Percentiles rank a stretch among this genome's conserved stretches.
These are phyloP conservation scores for Rhodotorula taiwanensis DNA, from an alignment of 768 basidiomycete genomes.

Conservation along the genomic window DNA sequence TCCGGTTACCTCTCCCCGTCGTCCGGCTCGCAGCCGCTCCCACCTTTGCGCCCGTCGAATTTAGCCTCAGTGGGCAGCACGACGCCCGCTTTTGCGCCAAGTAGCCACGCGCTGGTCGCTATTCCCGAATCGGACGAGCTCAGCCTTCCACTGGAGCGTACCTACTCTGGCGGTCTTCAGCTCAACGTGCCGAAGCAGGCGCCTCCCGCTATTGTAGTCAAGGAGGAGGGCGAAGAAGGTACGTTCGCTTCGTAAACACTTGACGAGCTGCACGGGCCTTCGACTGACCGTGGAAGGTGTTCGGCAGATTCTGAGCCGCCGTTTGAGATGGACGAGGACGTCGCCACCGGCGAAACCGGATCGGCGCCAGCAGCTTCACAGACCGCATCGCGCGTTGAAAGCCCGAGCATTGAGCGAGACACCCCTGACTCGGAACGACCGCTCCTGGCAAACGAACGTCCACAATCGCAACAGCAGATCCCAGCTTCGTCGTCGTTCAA, in stretches of 20 bases:
- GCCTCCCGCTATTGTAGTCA: too few species aligned
- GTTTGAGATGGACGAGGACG: slow-evolving; percentile 37
- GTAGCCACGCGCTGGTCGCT: slow-evolving; percentile 14
- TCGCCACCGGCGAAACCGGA: slow-evolving; percentile 22
- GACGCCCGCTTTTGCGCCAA: slow-evolving; percentile 13
- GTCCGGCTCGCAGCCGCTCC: neutral
- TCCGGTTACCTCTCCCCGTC: neutral
- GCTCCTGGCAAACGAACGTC: neutral
- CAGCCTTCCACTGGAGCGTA: neutral
- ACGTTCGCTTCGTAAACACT: neutral
- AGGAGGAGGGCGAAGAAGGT: slow-evolving; percentile 6
- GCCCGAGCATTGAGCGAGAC: slow-evolving; percentile 3
- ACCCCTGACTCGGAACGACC: neutral
- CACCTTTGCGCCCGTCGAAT: too few species aligned
- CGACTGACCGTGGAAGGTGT: too few species aligned
- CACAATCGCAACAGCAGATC: neutral
- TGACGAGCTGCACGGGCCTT: too few species aligned
- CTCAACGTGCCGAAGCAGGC: too few species aligned
- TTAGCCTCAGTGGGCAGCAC: neutral
- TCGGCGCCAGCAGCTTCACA: slow-evolving; percentile 4
- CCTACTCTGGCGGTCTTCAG: too few species aligned
- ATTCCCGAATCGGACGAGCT: slow-evolving; percentile 33
- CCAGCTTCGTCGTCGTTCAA: slow-evolving; percentile 1
- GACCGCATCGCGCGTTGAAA: neutral
- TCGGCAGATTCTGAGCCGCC: slow-evolving; percentile 7